Evolutionary conservation across 306 rosid genomes (phyloP), one percentile per base, ranked within the genome.

Genomic region (Pyrus communis): DNA sequence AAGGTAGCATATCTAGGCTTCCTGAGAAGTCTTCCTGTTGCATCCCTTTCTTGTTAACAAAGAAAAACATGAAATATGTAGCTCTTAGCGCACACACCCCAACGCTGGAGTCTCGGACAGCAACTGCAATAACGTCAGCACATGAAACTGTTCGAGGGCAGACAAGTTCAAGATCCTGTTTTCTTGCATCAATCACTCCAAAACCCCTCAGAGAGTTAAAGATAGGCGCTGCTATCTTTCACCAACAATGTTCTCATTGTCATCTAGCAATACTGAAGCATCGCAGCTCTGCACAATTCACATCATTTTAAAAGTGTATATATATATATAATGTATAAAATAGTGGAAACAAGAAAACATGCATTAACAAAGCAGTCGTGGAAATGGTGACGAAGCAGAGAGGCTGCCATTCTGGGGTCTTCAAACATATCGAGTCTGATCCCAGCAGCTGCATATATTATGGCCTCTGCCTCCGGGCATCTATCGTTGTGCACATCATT

Each of bases 301-400:
- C 78, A 73, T 28, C 23, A 43, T 28, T 5, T 43, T 12, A 67
- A 25, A 52, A 30, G 43, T 43, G 15, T 15, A 49, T 49, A 49
- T 15, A 49, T 35, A 35, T 35, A 35, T 35, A 7, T 35, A 35
- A 7, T 35, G 42, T 4, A 46, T 45, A 38, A 17, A 18, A 49
- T 12, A 43, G 21, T 23, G 42, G 4, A 3, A 46, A 51, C 64
- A 0, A 10, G 43, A 59, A 10, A 77, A 58, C 93, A 79, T 92
- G 86, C 99, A 88, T 92, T 90, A 74, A 89, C 99, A 80, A 95
- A 90, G 84, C 97, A 95, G 65, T 92, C 97, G 30, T 92, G 95
- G 75, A 95, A 95, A 72, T 94, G 98, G 31, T 92, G 97, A 64
- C 92, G 89, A 42, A 90, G 92, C 18, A 92, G 81, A 13, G 98